phyloP scores from a whole-genome alignment of 225 moss, liverwort and hornwort genomes.

The Bryum argenteum region DNA sequence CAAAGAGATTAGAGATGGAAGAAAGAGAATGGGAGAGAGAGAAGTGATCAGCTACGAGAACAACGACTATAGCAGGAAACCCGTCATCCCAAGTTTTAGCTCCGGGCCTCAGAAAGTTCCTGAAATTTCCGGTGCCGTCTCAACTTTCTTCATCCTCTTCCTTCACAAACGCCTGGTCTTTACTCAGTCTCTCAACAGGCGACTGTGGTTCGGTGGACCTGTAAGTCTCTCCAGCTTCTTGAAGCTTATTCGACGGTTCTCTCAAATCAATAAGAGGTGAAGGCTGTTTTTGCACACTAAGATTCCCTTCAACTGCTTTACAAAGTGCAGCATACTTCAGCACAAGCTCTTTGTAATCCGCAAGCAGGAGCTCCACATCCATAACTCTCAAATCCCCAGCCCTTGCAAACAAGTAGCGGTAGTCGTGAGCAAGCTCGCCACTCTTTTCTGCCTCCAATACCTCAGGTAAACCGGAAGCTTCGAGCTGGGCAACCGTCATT shows the following conservation, averaged over 20 bases:
- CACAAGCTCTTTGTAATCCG: slow-evolving; percentile 93
- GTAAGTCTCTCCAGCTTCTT: slow-evolving; percentile 27
- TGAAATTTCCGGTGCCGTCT: slow-evolving; percentile 33
- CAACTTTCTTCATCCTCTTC: slow-evolving; percentile 38
- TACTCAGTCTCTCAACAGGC: slow-evolving; percentile 36
- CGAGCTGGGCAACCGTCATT: slow-evolving; percentile 63
- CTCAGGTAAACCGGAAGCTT: slow-evolving; percentile 59
- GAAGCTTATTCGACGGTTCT: slow-evolving; percentile 32
- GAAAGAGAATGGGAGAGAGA: slow-evolving; percentile 11
- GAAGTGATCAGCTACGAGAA: neutral
- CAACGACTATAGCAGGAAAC: neutral
- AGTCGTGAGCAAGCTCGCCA: slow-evolving; percentile 79
- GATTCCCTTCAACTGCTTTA: slow-evolving; percentile 71
- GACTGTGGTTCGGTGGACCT: slow-evolving; percentile 33
- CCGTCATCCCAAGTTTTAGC: slow-evolving; percentile 1
- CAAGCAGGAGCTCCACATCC: slow-evolving; percentile 81
- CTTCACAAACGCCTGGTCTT: slow-evolving; percentile 39
- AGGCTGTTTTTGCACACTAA: slow-evolving; percentile 24
- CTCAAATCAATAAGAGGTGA: slow-evolving; percentile 46
- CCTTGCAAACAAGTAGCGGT: slow-evolving; percentile 84
- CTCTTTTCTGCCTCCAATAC: slow-evolving; percentile 78
- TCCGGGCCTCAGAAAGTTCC: slow-evolving; percentile 48
- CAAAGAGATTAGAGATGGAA: neutral
- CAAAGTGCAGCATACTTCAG: slow-evolving; percentile 81
- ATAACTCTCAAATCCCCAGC: slow-evolving; percentile 88